phyloP scores from a whole-genome alignment of 2,329 filamentous ascomycete species.

The Ophiostoma himal-ulmi region DNA sequence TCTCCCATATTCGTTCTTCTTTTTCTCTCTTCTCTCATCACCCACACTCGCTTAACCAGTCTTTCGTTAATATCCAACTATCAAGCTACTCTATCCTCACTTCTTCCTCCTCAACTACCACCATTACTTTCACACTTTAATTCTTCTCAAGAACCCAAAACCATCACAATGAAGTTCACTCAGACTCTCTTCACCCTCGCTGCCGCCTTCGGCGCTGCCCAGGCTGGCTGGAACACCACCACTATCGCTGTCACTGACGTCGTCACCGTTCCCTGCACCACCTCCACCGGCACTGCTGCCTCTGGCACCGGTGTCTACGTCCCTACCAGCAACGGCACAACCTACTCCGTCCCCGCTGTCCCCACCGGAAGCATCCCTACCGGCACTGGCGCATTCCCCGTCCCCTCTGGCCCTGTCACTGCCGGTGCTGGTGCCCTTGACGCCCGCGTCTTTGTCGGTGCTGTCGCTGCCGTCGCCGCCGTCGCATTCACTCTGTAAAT shows the following conservation, averaged over 20 bases:
- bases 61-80: conserved; percentile 20
- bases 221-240: conserved; percentile 14
- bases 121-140: background rate
- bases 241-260: conserved; percentile 9
- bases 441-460: conserved; percentile 22
- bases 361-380: background rate
- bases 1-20: background rate
- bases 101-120: background rate
- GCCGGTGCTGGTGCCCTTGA: conserved; percentile 22
- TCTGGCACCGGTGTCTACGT: conserved; percentile 8
- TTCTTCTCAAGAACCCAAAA: background rate
- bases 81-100: background rate
- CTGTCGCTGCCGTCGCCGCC: conserved; percentile 25
- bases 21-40: conserved; percentile 6
- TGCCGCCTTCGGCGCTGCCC: conserved; percentile 19
- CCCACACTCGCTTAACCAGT: conserved; percentile 22
- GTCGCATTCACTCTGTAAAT: conserved; percentile 26
- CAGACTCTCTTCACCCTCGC: conserved; percentile 21
- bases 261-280: conserved; percentile 19
- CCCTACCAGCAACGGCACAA: conserved; percentile 17
- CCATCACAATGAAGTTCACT: conserved; percentile 24
- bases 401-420: conserved; percentile 10
- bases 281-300: conserved; percentile 15
- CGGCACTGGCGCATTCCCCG: conserved; percentile 3
- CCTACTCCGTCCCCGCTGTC: conserved; percentile 10